These are phyloP conservation scores for Scedosporium boydii DNA, from an alignment of 2,329 filamentous ascomycete species.

Conservation along the genomic window DNA sequence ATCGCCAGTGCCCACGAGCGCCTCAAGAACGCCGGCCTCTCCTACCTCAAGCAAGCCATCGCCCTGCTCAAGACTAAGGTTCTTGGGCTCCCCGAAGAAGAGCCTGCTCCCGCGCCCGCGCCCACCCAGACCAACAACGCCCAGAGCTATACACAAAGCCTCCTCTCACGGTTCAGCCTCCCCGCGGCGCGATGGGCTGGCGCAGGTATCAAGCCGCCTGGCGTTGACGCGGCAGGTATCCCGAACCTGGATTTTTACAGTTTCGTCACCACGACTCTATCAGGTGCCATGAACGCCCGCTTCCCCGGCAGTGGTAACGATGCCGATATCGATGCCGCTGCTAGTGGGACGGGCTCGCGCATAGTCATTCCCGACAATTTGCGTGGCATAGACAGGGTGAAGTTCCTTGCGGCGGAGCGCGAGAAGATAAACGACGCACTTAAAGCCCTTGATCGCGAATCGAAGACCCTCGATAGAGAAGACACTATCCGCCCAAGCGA, in stretches of 20 bases:
- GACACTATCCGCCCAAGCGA: conserved; percentile 17
- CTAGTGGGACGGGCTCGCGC: conserved; percentile 10
- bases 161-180: conserved; percentile 80
- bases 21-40: conserved; percentile 65
- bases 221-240: conserved; percentile 22
- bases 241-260: conserved; percentile 62
- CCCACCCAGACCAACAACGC: conserved; percentile 30
- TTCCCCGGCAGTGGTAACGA: conserved; percentile 12
- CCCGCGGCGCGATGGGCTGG: conserved; percentile 55
- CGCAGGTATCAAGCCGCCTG: conserved; percentile 19
- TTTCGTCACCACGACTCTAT: conserved; percentile 65
- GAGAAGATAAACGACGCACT: conserved; percentile 68
- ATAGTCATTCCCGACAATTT: conserved; percentile 64
- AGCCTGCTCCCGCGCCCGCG: conserved; percentile 25
- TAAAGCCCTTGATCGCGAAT: conserved; percentile 71
- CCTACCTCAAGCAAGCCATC: conserved; percentile 63
- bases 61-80: conserved; percentile 66
- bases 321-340: conserved; percentile 14
- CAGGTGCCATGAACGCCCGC: conserved; percentile 43
- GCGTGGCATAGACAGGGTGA: conserved; percentile 53
- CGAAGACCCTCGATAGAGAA: conserved; percentile 45
- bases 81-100: conserved; percentile 61
- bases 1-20: conserved; percentile 75
- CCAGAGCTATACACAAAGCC: conserved; percentile 63
- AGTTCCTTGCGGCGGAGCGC: conserved; percentile 69